These are phyloP conservation scores for Suillus subaureus DNA, from an alignment of 768 basidiomycete genomes.

Conservation along the genomic window DNA sequence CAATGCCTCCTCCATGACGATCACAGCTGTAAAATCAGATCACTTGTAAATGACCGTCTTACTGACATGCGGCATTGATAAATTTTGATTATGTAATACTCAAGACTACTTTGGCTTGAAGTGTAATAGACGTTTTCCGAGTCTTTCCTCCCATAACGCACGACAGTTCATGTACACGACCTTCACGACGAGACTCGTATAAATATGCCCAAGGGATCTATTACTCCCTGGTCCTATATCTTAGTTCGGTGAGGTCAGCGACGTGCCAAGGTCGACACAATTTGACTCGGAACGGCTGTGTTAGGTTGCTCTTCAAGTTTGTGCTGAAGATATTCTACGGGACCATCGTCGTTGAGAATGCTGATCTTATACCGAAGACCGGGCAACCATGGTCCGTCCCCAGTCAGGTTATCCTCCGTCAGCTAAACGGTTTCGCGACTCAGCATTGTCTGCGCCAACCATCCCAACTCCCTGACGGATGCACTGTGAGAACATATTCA, in stretches of 20 bases:
- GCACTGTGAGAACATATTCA: constrained; percentile 70
- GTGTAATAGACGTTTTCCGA: neutral
- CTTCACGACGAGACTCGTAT: constrained; percentile 7
- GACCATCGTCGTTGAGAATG: constrained; percentile 82
- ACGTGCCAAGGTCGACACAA: neutral
- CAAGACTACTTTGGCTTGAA: neutral
- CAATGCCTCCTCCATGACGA: constrained; percentile 63
- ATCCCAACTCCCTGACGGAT: constrained; percentile 85
- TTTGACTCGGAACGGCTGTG: constrained; percentile 6
- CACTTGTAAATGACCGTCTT: neutral
- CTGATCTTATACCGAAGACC: constrained; percentile 65
- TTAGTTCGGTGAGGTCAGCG: constrained; percentile 56
- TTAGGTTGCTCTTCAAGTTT: constrained; percentile 71
- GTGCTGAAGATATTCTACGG: constrained; percentile 93
- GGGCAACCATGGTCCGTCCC: constrained; percentile 69
- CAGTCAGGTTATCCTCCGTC: neutral
- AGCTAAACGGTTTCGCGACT: constrained; percentile 1
- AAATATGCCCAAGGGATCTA: constrained; percentile 41
- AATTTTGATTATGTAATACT: constrained; percentile 37
- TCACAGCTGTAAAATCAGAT: constrained; percentile 4
- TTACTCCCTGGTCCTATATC: constrained; percentile 65
- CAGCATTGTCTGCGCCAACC: constrained; percentile 86
- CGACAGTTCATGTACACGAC: constrained; percentile 10
- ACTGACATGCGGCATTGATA: constrained; percentile 11
- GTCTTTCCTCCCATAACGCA: neutral